Conservation (phyloP, 108 stramenopile genomes). For the Epithemia pelagica region DNA sequence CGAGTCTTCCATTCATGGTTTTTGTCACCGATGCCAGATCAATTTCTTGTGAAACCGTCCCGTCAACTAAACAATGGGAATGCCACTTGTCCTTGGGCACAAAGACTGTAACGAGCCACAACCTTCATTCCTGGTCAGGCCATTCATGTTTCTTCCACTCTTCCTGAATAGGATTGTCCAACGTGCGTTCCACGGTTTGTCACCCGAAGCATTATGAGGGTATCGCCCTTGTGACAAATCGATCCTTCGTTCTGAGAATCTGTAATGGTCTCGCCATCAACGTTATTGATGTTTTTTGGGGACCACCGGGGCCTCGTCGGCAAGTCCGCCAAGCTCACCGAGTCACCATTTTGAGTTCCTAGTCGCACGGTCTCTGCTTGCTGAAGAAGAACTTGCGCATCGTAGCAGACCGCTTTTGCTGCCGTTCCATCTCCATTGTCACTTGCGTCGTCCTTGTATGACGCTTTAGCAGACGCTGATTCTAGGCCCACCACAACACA, state of each 20-base stretch:
- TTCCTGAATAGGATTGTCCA: not conserved
- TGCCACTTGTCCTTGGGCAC: no score
- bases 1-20: no score
- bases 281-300: no score
- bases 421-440: not conserved
- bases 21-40: no score
- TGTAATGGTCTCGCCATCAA: no score
- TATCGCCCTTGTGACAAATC: not conserved
- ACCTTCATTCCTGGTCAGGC: no score
- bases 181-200: not conserved
- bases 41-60: no score
- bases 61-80: no score
- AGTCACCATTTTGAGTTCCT: slow-evolving; percentile 10
- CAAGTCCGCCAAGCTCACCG: slow-evolving; percentile 17
- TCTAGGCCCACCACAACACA: slow-evolving; percentile 19
- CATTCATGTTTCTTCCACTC: not conserved
- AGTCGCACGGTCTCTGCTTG: slow-evolving; percentile 31
- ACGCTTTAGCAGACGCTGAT: not conserved
- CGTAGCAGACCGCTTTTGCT: not conserved
- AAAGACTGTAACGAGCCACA: no score
- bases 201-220: not conserved
- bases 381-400: slow-evolving; percentile 19
- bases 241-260: not conserved
- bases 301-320: not conserved
- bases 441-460: not conserved